Base-by-base conservation (phyloP, 441 rosid species). In the Geranium incanum region DNA sequence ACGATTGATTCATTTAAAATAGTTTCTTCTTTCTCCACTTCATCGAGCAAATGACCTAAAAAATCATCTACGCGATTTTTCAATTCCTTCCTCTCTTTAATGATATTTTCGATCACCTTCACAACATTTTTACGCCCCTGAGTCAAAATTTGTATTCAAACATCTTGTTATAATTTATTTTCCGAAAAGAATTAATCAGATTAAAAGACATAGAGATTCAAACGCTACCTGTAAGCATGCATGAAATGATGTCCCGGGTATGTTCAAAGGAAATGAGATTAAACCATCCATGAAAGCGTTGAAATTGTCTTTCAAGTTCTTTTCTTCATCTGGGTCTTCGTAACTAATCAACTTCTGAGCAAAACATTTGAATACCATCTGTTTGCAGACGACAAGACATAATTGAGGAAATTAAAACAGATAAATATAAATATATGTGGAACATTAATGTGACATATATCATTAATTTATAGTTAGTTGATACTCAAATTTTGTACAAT, bases 31-130 rank as follows among this genome's bases (percentile, higher is more conserved):
- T 74, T 74, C 52, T 78, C 41, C 60, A 74, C 70, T 57, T 81
- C 84, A 41, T 73, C 38, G 21, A 81, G 70, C 71, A 81, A 52
- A 36, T 50, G 70, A 50, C 76, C 82, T 71, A 81, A 59, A 63
- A 78, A 76, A 70, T 81, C 80, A 9, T 70, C 55, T 6, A 6
- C 66, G 13, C n/a, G 38, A 48, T 13, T 43, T 1, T 6, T 75
- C 43, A 66, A 23, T 71, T 43, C 72, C 65, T 74, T 70, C 52
- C 76, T 78, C 68, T 69, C 73, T n/a, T 76, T n/a, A 15, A 71
- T 33, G 6, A 64, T 50, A 15, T 33, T 8, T 4, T 74, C 63
- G n/a, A 77, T 67, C 74, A 75, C 69, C 52, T 72, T 76, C 70
- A 76, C 70, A 52, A 70, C 66, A 1, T 52, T 69, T 68, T 69